Percentiles rank a stretch among this genome's conserved stretches.
These are phyloP conservation scores for Senna tora DNA, from an alignment of 306 rosid genomes.

Conservation along the genomic window DNA sequence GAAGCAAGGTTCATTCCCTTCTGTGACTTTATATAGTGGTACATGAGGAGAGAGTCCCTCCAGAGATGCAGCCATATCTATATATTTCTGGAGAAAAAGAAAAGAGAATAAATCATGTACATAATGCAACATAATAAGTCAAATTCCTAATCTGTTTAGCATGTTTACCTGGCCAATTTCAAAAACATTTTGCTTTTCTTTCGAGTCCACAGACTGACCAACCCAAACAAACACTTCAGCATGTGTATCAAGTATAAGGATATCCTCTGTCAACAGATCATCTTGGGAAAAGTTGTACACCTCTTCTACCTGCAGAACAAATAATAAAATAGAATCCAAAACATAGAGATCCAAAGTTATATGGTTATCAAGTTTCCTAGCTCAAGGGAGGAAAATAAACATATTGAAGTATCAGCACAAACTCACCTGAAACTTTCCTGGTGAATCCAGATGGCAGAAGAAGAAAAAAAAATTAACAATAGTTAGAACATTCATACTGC, in stretches of 20 bases:
- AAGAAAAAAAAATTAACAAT: slow-evolving; percentile 38
- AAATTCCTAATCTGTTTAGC: slow-evolving; percentile 29
- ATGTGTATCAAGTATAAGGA: slow-evolving; percentile 89
- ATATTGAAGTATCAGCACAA: slow-evolving; percentile 42
- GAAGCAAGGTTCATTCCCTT: slow-evolving; percentile 98
- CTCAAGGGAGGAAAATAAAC: slow-evolving; percentile 28
- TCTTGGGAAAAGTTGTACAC: slow-evolving; percentile 90
- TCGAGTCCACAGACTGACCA: slow-evolving; percentile 85
- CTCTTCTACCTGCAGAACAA: slow-evolving; percentile 75
- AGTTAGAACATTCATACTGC: slow-evolving; percentile 49
- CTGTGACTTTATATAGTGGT: slow-evolving; percentile 88
- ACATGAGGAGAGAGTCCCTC: slow-evolving; percentile 83
- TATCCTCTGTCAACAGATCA: slow-evolving; percentile 93
- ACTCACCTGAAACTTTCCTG: slow-evolving; percentile 97
- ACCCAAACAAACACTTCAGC: slow-evolving; percentile 99
- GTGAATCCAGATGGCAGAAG: slow-evolving; percentile 48
- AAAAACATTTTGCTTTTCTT: slow-evolving; percentile 86
- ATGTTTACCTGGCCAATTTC: slow-evolving; percentile 80
- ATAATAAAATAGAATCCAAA: slow-evolving; percentile 35
- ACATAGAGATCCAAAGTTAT: slow-evolving; percentile 28
- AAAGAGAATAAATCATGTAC: slow-evolving; percentile 29
- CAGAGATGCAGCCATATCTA: slow-evolving; percentile 80
- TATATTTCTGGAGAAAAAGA: slow-evolving; percentile 65
- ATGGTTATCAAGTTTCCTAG: slow-evolving; percentile 31
- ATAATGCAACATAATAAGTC: slow-evolving; percentile 11